Percentiles rank a stretch among this genome's conserved stretches.
Conservation (phyloP, 306 rosid species). For the Cucumis melo region DNA sequence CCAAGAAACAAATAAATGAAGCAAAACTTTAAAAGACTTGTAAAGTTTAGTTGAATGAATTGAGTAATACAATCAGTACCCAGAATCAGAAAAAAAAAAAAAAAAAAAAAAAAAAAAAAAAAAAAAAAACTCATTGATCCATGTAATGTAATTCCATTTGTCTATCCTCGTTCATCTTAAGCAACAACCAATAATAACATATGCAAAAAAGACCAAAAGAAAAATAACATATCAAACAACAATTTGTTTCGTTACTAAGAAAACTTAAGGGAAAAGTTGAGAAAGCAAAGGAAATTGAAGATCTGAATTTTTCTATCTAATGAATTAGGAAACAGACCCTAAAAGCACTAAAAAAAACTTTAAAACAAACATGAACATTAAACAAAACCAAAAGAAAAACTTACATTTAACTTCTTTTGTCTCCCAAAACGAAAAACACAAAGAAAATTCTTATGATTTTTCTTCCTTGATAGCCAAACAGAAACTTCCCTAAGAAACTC, state of each 20-base stretch:
- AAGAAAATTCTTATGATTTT: too few species aligned
- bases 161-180: slow-evolving; percentile 51
- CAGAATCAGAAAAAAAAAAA: background rate
- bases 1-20: background rate
- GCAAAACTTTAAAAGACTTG: background rate
- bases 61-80: background rate
- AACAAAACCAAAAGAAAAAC: too few species aligned
- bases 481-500: too few species aligned
- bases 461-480: too few species aligned
- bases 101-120: too few species aligned
- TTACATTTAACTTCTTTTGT: too few species aligned
- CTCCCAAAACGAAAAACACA: too few species aligned
- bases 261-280: background rate
- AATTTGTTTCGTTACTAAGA: background rate
- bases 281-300: background rate
- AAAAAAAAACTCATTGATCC: too few species aligned
- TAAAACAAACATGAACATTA: too few species aligned
- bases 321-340: slow-evolving; percentile 1
- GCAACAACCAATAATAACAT: slow-evolving; percentile 3
- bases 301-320: background rate
- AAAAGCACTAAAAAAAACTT: background rate
- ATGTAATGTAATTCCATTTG: slow-evolving; percentile 66
- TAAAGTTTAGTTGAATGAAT: background rate
- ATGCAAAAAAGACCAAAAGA: slow-evolving; percentile 16
- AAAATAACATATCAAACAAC: background rate